These are phyloP conservation scores for Cucumis cinereus DNA, from an alignment of 306 rosid genomes.

Conservation along the genomic window DNA sequence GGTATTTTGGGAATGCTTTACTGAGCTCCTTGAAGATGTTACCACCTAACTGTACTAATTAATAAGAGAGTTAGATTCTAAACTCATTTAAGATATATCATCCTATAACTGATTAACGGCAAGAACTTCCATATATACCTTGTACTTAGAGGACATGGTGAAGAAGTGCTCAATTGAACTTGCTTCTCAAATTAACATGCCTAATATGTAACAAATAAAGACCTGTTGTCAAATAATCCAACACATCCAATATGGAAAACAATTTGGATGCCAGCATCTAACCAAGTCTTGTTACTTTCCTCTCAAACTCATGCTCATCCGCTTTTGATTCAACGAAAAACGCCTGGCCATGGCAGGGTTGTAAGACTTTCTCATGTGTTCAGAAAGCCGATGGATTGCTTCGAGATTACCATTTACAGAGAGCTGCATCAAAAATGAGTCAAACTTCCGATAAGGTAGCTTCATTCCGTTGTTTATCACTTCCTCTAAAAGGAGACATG, in stretches of 20 bases:
- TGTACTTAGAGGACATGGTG: not conserved
- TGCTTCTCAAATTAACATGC: not conserved
- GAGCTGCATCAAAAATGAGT: constrained; percentile 53
- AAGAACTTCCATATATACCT: not conserved
- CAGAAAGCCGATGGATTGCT: constrained; percentile 68
- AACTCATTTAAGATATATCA: not conserved
- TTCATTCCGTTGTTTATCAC: constrained; percentile 55
- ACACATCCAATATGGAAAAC: not conserved
- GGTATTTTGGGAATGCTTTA: not conserved
- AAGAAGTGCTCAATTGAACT: not conserved
- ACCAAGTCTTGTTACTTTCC: constrained; percentile 19
- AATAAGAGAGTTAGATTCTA: not conserved
- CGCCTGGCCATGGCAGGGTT: constrained; percentile 85
- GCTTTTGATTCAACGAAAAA: constrained; percentile 54
- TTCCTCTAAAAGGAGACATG: constrained; percentile 58
- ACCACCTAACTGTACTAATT: not conserved
- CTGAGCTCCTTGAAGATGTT: too few species aligned
- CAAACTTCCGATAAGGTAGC: constrained; percentile 63
- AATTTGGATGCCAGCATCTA: not conserved
- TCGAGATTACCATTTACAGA: constrained; percentile 61
- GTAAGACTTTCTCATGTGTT: constrained; percentile 75
- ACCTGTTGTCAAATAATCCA: not conserved
- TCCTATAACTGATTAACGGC: not conserved
- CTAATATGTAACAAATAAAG: not conserved
- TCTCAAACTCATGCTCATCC: constrained; percentile 61